phyloP scores from a whole-genome alignment of 768 basidiomycete species.

The Pleurotus ostreatus region DNA sequence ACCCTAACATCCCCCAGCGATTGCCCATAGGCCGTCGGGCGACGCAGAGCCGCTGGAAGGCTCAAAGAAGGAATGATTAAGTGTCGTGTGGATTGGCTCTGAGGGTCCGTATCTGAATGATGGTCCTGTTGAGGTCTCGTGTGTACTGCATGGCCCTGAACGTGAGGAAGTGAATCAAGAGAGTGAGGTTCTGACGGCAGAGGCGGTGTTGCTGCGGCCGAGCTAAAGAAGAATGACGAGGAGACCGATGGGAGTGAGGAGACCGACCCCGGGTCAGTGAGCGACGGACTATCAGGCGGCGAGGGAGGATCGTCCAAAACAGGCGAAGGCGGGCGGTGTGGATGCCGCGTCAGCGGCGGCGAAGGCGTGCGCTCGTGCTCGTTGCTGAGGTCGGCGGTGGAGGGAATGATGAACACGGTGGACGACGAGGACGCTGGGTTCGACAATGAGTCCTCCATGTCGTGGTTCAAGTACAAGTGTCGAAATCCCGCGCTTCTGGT shows the following conservation, averaged over 20 bases:
- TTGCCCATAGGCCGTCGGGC: constrained; percentile 65
- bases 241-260: constrained; percentile 72
- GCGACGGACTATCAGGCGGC: constrained; percentile 55
- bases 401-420: neutral
- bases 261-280: constrained; percentile 40
- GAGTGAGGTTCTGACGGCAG: constrained; percentile 18
- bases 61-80: constrained; percentile 69
- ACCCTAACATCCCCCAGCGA: constrained; percentile 60
- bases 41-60: constrained; percentile 56
- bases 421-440: constrained; percentile 3
- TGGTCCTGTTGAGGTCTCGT: constrained; percentile 18
- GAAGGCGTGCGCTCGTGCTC: neutral
- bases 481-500: neutral
- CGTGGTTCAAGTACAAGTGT: constrained; percentile 1
- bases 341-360: neutral
- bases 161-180: constrained; percentile 8
- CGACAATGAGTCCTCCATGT: constrained; percentile 2
- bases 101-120: constrained; percentile 34
- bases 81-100: constrained; percentile 39
- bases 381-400: neutral
- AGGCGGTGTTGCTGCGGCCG: constrained; percentile 60
- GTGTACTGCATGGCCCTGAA: constrained; percentile 7
- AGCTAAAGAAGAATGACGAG: constrained; percentile 77
- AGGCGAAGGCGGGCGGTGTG: constrained; percentile 36
- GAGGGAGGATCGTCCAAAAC: constrained; percentile 49